Base-by-base conservation (phyloP, 129 eudicot species). In the Erigeron canadensis region DNA sequence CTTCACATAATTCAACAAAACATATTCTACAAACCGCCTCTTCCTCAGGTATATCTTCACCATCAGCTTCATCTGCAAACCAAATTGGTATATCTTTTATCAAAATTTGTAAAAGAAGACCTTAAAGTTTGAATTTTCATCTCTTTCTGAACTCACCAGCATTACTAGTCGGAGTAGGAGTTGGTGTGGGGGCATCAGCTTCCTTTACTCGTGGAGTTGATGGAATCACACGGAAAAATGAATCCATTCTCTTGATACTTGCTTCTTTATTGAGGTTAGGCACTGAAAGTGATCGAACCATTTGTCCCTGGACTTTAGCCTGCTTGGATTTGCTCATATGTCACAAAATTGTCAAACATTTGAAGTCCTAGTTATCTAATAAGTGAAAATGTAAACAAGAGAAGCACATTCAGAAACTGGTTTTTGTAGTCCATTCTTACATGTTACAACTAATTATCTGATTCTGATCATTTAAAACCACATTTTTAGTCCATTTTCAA, bases 11-110 rank as follows among this genome's bases (percentile, higher is more conserved):
- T 56, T 93, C 98, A 63, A 85, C 90, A 9, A 93, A 63, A 76
- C 98, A 93, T 63, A 89, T 89, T 68, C 98, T 80, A 76, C 98
- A 93, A 85, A 93, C 98, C 6, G 96, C 98, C 65, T 89, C 98
- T 63, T 93, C 98, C 82, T 89, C 95, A 9, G 98, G 89, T 83
- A 93, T 93, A 81, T 93, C 96, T 81, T 89, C 96, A 34, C 87
- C 80, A 42, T 47, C 81, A 42, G 16, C 28, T 76, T 85, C 91
- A 48, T 65, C 70, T 17, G 80, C 81, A 45, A 83, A 15, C 62
- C 40, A 43, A 28, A 51, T 22, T 51, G 53, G 57, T 21, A 62
- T 2, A 65, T 56, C 41, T 55, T 53, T 45, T 56, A 56, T 69
- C 73, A 66, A 23, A 17, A 40, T 28, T 2, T 42, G 46, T 67